Evolutionary conservation across 495 filamentous ascomycete species (phyloP).

Genomic region (Penicillium lagena): DNA sequence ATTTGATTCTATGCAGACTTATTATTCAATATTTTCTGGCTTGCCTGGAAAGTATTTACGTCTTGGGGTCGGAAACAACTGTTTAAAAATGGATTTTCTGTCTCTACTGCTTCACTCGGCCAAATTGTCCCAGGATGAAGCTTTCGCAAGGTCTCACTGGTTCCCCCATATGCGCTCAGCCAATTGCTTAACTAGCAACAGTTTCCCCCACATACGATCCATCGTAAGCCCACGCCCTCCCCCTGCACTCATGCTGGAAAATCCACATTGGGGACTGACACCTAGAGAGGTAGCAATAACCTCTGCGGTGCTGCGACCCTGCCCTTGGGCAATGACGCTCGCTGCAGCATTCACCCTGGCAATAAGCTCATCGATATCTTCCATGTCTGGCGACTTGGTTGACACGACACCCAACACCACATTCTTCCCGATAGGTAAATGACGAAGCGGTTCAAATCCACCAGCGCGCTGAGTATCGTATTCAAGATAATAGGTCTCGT

Average conservation of each 20-base stretch:
- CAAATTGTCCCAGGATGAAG: too few relatives aligned
- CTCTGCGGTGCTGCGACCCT: conserved; percentile 23
- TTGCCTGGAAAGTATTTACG: too few relatives aligned
- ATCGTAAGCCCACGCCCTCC: conserved; percentile 50
- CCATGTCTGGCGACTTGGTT: conserved; percentile 10
- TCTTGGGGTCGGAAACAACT: too few relatives aligned
- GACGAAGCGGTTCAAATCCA: conserved; percentile 13
- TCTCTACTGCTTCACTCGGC: too few relatives aligned
- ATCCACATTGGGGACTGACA: conserved; percentile 60
- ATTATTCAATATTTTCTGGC: too few relatives aligned
- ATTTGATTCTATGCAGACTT: too few relatives aligned
- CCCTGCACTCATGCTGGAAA: conserved; percentile 44
- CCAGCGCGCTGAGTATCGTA: conserved; percentile 14
- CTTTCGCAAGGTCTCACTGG: too few relatives aligned
- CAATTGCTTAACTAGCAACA: conserved; percentile 22
- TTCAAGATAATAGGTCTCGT: conserved; percentile 17
- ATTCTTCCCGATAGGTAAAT: conserved; percentile 14
- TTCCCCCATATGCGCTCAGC: too few relatives aligned
- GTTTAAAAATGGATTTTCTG: too few relatives aligned
- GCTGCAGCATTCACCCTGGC: conserved; percentile 48
- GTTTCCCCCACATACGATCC: conserved; percentile 49
- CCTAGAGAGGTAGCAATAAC: conserved; percentile 47
- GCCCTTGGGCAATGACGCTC: conserved; percentile 44
- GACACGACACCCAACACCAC: conserved; percentile 15
- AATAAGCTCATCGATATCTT: conserved; percentile 29